These are phyloP conservation scores for Kluyveromyces lactis DNA, from an alignment of 805 yeast genomes.

Conservation along the genomic window DNA sequence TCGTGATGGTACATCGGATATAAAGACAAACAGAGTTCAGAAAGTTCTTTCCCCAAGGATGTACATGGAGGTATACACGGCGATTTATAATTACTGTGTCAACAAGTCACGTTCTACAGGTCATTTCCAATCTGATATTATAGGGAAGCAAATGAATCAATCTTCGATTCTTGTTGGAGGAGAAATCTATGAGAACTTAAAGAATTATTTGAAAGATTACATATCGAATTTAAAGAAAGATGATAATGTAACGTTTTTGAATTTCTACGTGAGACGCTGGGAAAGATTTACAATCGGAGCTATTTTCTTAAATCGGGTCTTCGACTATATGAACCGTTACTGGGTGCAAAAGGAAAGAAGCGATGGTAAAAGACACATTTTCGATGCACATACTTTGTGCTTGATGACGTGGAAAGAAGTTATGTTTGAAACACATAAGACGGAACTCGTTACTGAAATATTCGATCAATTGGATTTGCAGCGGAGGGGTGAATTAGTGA, in stretches of 20 bases:
- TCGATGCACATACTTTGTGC: slow-evolving; percentile 85
- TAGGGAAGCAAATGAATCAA: slow-evolving; percentile 21
- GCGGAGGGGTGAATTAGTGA: slow-evolving; percentile 69
- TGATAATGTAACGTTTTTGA: slow-evolving; percentile 60
- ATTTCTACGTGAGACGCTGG: slow-evolving; percentile 84
- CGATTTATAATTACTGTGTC: slow-evolving; percentile 88
- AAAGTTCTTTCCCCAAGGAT: slow-evolving; percentile 58
- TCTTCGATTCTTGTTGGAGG: slow-evolving; percentile 66
- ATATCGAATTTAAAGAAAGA: slow-evolving; percentile 42
- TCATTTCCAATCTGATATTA: slow-evolving; percentile 32
- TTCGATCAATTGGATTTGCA: slow-evolving; percentile 69
- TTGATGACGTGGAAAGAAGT: slow-evolving; percentile 80
- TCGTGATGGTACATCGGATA: slow-evolving; percentile 31
- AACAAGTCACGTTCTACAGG: slow-evolving; percentile 51
- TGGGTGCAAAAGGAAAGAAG: slow-evolving; percentile 97
- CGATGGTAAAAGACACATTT: slow-evolving; percentile 83
- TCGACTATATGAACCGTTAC: slow-evolving; percentile 91
- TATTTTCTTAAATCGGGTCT: slow-evolving; percentile 81
- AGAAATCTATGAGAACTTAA: slow-evolving; percentile 71
- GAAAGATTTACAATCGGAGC: slow-evolving; percentile 86
- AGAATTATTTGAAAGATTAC: slow-evolving; percentile 55
- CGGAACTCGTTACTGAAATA: slow-evolving; percentile 56
- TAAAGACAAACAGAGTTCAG: slow-evolving; percentile 35
- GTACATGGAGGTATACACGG: slow-evolving; percentile 88
- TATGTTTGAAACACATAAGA: slow-evolving; percentile 63